Evolutionary conservation across 371 early-diverging fungal genomes (phyloP), one percentile per base, ranked within the genome.

Genomic region (Lichtheimia ornata): DNA sequence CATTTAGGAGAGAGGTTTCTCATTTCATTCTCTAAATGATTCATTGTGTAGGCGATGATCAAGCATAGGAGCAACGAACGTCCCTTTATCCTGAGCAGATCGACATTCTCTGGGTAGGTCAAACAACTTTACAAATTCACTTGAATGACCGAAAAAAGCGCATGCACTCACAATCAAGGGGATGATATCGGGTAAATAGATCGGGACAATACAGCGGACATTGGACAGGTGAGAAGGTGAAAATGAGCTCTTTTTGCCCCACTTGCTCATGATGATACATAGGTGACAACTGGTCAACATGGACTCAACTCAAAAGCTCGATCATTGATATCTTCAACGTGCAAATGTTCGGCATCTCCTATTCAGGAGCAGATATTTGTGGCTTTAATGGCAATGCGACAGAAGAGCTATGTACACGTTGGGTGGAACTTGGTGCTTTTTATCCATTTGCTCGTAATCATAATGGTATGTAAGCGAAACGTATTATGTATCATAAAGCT

Each of bases 391-490:
- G 69, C 4, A 71, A 82, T 20, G 75, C 89, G 3, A 74, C 77
- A 5, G 80, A 85, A 43, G 73, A 84, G 54, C 71, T 91, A 18
- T 81, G 88, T 69, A 81, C 85, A 17, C 82, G 90, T 20, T 90
- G 91, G 91, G 79, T 80, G 62, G 83, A 84, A 63, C 70, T 91
- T 27, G 93, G 92, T 4, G 69, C 90, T n/a, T 87, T 92, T 61
- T 88, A 90, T 63, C 91, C 93, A 2, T 92, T 92, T 73, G 80
- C 84, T 69, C 79, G 91, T 13, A 89, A 89, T 56, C 91, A 91
- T 58, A 87, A 87, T 55, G 64, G 69, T 17, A 72, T 17, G 25
- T 22, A 20, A 40, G 6, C n/a, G 22, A 22, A 22, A 22, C 22
- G 22, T 22, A 1, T 22, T 28, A 35, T 41, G n/a, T n/a, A n/a